phyloP scores from a whole-genome alignment of 441 rosid species.

The Euphorbia celastroides region DNA sequence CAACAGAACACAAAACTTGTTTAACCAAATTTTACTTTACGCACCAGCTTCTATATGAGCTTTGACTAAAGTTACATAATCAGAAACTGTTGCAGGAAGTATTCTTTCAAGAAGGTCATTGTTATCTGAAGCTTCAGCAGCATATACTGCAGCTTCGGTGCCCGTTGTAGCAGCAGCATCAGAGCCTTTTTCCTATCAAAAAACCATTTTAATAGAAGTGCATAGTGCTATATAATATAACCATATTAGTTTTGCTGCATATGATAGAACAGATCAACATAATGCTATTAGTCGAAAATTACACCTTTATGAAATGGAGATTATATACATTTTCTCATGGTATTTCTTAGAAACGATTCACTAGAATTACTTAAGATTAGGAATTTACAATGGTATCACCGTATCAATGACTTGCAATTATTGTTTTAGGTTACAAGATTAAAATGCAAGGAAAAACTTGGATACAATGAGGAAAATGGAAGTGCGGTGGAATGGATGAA shows the following conservation, averaged over 20 bases:
- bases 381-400: background rate
- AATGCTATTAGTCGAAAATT: background rate
- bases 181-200: constrained; percentile 77
- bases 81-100: constrained; percentile 84
- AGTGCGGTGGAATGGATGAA: background rate
- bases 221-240: background rate
- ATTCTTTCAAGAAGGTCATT: constrained; percentile 78
- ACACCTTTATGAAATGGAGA: background rate
- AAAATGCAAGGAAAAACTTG: background rate
- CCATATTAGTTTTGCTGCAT: constrained; percentile 4
- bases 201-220: background rate
- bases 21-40: constrained; percentile 18
- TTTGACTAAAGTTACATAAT: constrained; percentile 73
- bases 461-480: background rate
- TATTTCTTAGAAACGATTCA: background rate
- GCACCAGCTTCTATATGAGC: constrained; percentile 91
- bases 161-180: constrained; percentile 87
- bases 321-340: background rate
- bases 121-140: constrained; percentile 89
- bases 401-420: background rate
- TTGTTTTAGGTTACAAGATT: background rate
- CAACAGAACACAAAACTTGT: constrained; percentile 8
- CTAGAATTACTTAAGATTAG: too few species aligned
- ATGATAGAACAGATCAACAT: background rate
- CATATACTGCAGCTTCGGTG: constrained; percentile 87